Evolutionary conservation across 805 yeast genomes (phyloP).

Genomic region (Candida germanica): DNA sequence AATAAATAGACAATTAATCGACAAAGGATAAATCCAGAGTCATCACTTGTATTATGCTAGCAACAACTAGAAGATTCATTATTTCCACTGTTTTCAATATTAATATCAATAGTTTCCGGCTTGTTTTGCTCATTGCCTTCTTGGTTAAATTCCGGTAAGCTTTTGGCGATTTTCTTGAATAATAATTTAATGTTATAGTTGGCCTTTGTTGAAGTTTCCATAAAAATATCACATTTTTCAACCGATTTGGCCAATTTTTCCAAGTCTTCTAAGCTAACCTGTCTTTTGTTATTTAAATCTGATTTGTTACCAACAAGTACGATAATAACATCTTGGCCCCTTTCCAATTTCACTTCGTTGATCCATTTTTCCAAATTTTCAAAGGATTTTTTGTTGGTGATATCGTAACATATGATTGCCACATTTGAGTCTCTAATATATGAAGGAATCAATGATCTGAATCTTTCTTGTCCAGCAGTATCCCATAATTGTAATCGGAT

Average conservation of each 20-base stretch:
- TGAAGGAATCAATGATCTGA: constrained; percentile 90
- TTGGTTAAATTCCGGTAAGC: constrained; percentile 72
- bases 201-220: constrained; percentile 93
- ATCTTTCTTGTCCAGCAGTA: constrained; percentile 96
- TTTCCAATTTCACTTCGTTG: constrained; percentile 88
- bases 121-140: constrained; percentile 12
- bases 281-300: constrained; percentile 77
- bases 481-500: constrained; percentile 96
- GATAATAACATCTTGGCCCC: constrained; percentile 86
- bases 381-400: constrained; percentile 82
- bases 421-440: constrained; percentile 95
- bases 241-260: constrained; percentile 64
- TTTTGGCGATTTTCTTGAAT: constrained; percentile 87
- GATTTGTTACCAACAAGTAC: constrained; percentile 91
- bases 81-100: constrained; percentile 22
- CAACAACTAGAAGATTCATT: neutral
- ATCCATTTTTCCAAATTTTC: constrained; percentile 87
- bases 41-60: neutral
- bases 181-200: constrained; percentile 90
- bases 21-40: too few relatives aligned
- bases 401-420: constrained; percentile 95
- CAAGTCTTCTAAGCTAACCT: constrained; percentile 81
- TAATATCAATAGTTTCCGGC: constrained; percentile 39
- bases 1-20: too few relatives aligned
- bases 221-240: constrained; percentile 72